Percentiles rank a stretch among this genome's conserved stretches.
phyloP scores from a whole-genome alignment of 352 stramenopile species.

The Thalassiosira mediterranea region DNA sequence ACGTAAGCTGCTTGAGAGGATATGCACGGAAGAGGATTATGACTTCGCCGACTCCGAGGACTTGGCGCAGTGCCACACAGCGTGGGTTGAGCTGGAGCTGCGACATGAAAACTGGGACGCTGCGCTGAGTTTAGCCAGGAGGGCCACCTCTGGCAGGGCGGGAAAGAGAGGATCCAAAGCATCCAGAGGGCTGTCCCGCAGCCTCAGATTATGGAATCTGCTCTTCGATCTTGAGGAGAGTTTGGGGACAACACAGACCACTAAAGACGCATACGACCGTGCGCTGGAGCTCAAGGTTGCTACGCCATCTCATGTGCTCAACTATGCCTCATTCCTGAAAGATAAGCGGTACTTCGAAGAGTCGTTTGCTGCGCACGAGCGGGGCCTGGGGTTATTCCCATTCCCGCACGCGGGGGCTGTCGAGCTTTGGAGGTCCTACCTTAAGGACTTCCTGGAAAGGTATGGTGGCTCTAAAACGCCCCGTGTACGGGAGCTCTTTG shows the following conservation, averaged over 20 bases:
- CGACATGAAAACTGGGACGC: conserved; percentile 93
- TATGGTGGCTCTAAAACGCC: conserved; percentile 97
- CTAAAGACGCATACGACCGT: conserved; percentile 93
- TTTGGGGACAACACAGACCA: conserved; percentile 93
- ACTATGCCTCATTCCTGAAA: conserved; percentile 95
- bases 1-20: conserved; percentile 91
- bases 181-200: conserved; percentile 86
- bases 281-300: conserved; percentile 95
- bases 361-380: conserved; percentile 90
- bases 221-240: conserved; percentile 98
- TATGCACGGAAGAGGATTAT: conserved; percentile 75
- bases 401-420: conserved; percentile 95
- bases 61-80: conserved; percentile 92
- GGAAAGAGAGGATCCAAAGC: conserved; percentile 58
- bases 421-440: conserved; percentile 93
- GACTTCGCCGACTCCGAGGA: conserved; percentile 85
- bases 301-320: conserved; percentile 96
- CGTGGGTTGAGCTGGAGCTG: conserved; percentile 96
- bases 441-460: conserved; percentile 93
- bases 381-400: conserved; percentile 86
- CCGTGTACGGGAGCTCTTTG: conserved; percentile 95
- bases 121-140: conserved; percentile 89
- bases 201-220: conserved; percentile 94
- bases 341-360: conserved; percentile 96
- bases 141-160: conserved; percentile 77